A percentile compares a stretch with the other conserved stretches of the same genome.
Conservation (phyloP, 768 basidiomycete genomes). For the Suillus luteus region DNA sequence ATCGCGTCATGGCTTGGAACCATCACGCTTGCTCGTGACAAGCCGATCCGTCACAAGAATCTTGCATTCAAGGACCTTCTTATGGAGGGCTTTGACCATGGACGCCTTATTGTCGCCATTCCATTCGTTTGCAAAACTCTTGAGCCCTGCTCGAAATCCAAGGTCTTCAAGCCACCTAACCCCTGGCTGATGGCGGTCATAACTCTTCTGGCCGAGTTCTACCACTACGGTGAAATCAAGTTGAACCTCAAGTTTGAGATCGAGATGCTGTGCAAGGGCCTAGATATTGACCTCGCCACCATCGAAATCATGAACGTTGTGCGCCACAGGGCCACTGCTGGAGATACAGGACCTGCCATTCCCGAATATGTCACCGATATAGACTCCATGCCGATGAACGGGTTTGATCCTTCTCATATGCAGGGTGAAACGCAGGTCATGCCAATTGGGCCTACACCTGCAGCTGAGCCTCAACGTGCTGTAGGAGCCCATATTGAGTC, state of each 20-base stretch:
- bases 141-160: conserved; percentile 86
- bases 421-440: conserved; percentile 62
- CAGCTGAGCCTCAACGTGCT: conserved; percentile 65
- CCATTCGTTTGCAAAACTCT: conserved; percentile 98
- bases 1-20: conserved; percentile 94
- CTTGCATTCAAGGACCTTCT: conserved; percentile 97
- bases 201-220: conserved; percentile 90
- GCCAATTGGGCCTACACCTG: conserved; percentile 57
- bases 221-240: conserved; percentile 94
- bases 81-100: conserved; percentile 91
- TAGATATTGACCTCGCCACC: conserved; percentile 83
- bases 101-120: conserved; percentile 89
- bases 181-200: conserved; percentile 98
- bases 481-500: conserved; percentile 80
- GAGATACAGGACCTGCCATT: conserved; percentile 60
- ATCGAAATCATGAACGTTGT: conserved; percentile 85
- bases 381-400: conserved; percentile 74
- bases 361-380: conserved; percentile 83
- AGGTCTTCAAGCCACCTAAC: conserved; percentile 93
- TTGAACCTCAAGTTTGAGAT: conserved; percentile 98
- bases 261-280: conserved; percentile 90
- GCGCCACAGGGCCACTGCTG: conserved; percentile 69
- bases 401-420: conserved; percentile 57
- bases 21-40: conserved; percentile 90
- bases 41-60: conserved; percentile 90